Conservation (phyloP, 345 rosid genomes). For the Psidium guajava region DNA sequence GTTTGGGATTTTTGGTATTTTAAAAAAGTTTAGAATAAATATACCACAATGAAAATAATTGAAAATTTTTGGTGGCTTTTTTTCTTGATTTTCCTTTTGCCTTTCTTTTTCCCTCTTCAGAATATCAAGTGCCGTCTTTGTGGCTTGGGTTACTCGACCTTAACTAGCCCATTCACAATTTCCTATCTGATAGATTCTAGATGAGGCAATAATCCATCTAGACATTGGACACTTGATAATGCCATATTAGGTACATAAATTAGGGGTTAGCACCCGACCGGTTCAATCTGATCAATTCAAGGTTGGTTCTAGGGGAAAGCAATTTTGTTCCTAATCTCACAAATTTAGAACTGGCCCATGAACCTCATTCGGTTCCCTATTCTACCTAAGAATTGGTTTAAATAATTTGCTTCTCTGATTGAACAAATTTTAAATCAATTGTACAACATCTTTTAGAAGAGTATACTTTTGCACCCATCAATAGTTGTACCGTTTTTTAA, state of each 20-base stretch:
- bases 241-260: background rate
- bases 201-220: background rate
- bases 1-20: too few relatives aligned
- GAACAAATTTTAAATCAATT: too few relatives aligned
- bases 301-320: background rate
- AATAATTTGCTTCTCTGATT: rapidly evolving
- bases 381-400: too few relatives aligned
- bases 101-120: background rate
- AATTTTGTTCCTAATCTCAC: too few relatives aligned
- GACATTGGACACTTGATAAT: background rate
- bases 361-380: too few relatives aligned
- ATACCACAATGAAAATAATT: too few relatives aligned
- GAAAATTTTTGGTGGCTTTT: too few relatives aligned
- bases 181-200: background rate
- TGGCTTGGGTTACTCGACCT: background rate
- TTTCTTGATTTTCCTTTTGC: too few relatives aligned
- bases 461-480: background rate
- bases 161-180: background rate
- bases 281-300: too few relatives aligned
- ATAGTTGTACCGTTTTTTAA: background rate
- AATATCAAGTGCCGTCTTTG: background rate
- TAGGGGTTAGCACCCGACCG: background rate
- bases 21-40: too few relatives aligned
- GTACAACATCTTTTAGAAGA: too few relatives aligned
- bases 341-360: too few relatives aligned